Evolutionary conservation across 2,329 filamentous ascomycete species (phyloP), one percentile per base, ranked within the genome.

Genomic region (Beauveria sp.): DNA sequence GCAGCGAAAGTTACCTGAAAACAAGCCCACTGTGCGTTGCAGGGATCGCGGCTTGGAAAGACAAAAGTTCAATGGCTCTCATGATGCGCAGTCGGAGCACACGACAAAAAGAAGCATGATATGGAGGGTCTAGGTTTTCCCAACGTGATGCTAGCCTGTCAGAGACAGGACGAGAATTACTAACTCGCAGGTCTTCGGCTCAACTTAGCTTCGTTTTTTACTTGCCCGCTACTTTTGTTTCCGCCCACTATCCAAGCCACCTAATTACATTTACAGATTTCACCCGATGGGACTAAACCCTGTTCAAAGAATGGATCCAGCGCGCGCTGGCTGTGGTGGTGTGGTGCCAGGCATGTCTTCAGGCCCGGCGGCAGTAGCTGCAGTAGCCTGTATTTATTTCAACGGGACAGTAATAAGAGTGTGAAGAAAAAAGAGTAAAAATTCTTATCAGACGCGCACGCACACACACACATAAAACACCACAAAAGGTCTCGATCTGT

Each of bases 221-320:
- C 14, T 16, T 31, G 10, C 3, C 12, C 42, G 7, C 42, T 43
- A 12, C 28, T 34, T 31, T 18, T 40, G 2, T 12, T 26, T 34
- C 48, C 26, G 48, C 48, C 38, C 57, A 60, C 57, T 26, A 34
- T 22, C 48, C 57, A 14, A 48, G 57, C 57, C 57, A 60, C 57
- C 48, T 14, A 52, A 60, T 60, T 26, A 22, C 22, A 48, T 45
- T 24, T 52, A 42, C 38, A 52, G 48, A 52, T 52, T 60, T 60
- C 48, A 24, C 16, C 43, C 48, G 57, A 60, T 60, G 57, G 38
- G 57, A 60, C 57, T 60, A 60, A 60, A 60, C 57, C 57, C 57
- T 52, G 57, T 46, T 60, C 40, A 52, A 45, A 50, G 34, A 52
- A 60, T 60, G 57, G 57, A 60, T 60, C 57, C 48, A 22, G n/a